Evolutionary conservation across 768 basidiomycete genomes (phyloP).

Genomic region (Fomitopsis pulvina): DNA sequence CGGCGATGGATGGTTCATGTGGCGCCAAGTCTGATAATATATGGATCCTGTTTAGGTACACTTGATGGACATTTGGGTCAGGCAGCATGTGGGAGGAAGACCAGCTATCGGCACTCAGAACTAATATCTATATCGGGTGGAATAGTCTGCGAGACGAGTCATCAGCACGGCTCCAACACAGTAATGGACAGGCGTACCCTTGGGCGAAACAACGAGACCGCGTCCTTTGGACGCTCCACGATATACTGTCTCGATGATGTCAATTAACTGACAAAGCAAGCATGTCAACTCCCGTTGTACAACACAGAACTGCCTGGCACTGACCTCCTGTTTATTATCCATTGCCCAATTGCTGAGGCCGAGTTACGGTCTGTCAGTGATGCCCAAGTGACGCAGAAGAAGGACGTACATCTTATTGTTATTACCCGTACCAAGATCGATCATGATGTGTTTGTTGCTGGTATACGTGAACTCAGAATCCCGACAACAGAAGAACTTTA

Average conservation of each 20-base stretch:
- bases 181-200: constrained; percentile 47
- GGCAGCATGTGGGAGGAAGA: no score
- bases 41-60: no score
- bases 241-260: constrained; percentile 97
- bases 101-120: no score
- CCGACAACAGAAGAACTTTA: background rate
- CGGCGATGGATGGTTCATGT: no score
- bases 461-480: constrained; percentile 8
- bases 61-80: no score
- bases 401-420: constrained; percentile 93
- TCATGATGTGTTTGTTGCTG: constrained; percentile 99
- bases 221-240: constrained; percentile 96
- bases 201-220: constrained; percentile 95
- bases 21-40: no score
- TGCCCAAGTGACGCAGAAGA: background rate
- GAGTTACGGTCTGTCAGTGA: background rate
- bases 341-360: constrained; percentile 90
- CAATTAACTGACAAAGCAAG: constrained; percentile 67
- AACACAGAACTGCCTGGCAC: constrained; percentile 11
- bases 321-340: constrained; percentile 95
- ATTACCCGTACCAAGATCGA: constrained; percentile 98
- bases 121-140: constrained; percentile 74
- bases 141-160: constrained; percentile 58
- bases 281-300: background rate
- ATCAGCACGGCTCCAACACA: constrained; percentile 2